Conservation (phyloP, 2,329 filamentous ascomycete species). For the Calonectria henricotiae region DNA sequence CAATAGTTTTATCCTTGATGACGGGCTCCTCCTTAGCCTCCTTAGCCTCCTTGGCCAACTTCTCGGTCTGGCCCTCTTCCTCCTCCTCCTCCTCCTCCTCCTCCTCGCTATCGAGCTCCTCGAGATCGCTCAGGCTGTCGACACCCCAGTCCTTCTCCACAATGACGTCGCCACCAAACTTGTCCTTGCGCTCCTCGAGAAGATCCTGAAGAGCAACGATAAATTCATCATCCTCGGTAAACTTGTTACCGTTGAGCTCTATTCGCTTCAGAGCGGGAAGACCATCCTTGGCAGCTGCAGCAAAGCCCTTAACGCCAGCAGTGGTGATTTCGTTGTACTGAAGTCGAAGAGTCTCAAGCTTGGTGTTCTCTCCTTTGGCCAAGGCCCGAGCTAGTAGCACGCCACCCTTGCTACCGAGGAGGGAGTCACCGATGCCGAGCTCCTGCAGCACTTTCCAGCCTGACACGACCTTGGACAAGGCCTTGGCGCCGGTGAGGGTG, state of each 20-base stretch:
- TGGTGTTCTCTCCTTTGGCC: constrained; percentile 81
- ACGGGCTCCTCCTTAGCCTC: constrained; percentile 82
- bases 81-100: constrained; percentile 80
- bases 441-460: constrained; percentile 85
- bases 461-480: constrained; percentile 82
- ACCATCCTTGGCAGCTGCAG: constrained; percentile 76
- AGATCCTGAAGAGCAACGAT: constrained; percentile 80
- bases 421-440: constrained; percentile 90
- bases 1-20: constrained; percentile 84
- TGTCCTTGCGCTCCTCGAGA: constrained; percentile 85
- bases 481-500: constrained; percentile 84
- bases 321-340: constrained; percentile 96
- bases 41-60: constrained; percentile 78
- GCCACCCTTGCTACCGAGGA: constrained; percentile 85
- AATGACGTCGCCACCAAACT: constrained; percentile 75
- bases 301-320: constrained; percentile 80
- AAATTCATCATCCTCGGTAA: constrained; percentile 85
- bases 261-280: constrained; percentile 87
- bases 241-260: constrained; percentile 97
- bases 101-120: constrained; percentile 81
- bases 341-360: constrained; percentile 85
- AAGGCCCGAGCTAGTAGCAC: constrained; percentile 82
- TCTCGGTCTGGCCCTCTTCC: constrained; percentile 78
- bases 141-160: constrained; percentile 88
- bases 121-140: constrained; percentile 89